Percentiles rank a stretch among this genome's conserved stretches.
Conservation (phyloP, 192 early-diverging fungal genomes). For the Fimicolochytrium jonesii region DNA sequence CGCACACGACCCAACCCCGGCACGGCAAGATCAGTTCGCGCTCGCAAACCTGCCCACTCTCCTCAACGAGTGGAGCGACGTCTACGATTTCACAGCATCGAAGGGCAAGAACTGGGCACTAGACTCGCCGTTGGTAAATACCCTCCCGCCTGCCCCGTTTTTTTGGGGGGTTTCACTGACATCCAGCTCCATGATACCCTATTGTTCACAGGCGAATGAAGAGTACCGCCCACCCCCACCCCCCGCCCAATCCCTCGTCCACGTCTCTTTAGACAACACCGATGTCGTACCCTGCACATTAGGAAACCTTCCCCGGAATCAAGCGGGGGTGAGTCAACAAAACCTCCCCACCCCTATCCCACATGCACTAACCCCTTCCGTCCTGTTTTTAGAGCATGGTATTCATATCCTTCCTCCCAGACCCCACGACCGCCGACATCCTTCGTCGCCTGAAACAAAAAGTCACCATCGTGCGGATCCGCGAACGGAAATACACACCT, state of each 20-base stretch:
- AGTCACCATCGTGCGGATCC: not conserved
- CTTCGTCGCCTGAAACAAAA: not conserved
- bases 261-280: too few relatives aligned
- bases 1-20: not conserved
- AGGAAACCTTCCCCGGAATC: not conserved
- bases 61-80: conserved; percentile 27
- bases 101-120: conserved; percentile 16
- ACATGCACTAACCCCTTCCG: not conserved
- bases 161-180: too few relatives aligned
- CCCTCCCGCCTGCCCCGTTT: not conserved
- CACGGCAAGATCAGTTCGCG: conserved; percentile 26
- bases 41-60: conserved; percentile 4
- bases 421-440: not conserved
- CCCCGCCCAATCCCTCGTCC: not conserved
- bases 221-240: not conserved
- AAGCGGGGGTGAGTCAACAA: not conserved
- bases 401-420: conserved; percentile 7
- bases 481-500: not conserved
- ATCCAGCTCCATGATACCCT: too few relatives aligned
- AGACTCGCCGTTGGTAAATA: not conserved
- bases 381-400: not conserved
- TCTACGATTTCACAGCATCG: conserved; percentile 34
- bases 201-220: too few relatives aligned
- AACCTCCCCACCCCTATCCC: not conserved
- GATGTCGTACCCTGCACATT: not conserved